Evolutionary conservation across 2,329 filamentous ascomycete species (phyloP), one percentile per base, ranked within the genome.

Genomic region (Capronia coronata): DNA sequence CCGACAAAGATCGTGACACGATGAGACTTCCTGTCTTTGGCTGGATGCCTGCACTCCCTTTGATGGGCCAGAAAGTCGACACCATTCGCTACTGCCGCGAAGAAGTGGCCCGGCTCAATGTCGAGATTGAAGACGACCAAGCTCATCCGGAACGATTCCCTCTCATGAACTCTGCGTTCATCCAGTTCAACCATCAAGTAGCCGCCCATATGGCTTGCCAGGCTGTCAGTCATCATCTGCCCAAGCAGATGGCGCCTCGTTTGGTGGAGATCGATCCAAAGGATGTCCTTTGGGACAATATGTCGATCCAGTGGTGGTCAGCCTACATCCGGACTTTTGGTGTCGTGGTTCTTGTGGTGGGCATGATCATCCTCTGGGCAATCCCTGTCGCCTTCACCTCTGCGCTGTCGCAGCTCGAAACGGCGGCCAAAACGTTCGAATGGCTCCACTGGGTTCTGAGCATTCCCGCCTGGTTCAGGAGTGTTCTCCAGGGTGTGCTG

Each of bases 151-250:
- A 96, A 58, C 81, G 84, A 3, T 97, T 88, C 55, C 90, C 91
- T 0, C 71, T 90, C 40, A 94, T 96, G 89, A 95, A 87, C 62
- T 95, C 91, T 1, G 93, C 93, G 0, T 98, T 98, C 61, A 89
- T 98, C 54, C 93, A 98, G 65, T 98, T 98, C 75, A 95, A 98
- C 63, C 86, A 96, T 63, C 93, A 98, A 65, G 87, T 96, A 1
- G 90, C 91, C 4, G 93, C 93, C 0, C 93, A 98, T 63, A 97
- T 98, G 93, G 93, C 91, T 50, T 96, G 89, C 65, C 93, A 98
- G 65, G 83, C 87, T 41, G 77, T 94, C 39, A 89, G 86, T 32
- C 89, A 97, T 65, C 93, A 98, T 62, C 68, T 95, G 1, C 93
- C 93, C 1, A 87, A 87, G 60, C 86, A 94, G 39, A 98, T 98